These are phyloP conservation scores for Ottelia alismoides DNA, from an alignment of 106 monocot genomes.

Conservation along the genomic window DNA sequence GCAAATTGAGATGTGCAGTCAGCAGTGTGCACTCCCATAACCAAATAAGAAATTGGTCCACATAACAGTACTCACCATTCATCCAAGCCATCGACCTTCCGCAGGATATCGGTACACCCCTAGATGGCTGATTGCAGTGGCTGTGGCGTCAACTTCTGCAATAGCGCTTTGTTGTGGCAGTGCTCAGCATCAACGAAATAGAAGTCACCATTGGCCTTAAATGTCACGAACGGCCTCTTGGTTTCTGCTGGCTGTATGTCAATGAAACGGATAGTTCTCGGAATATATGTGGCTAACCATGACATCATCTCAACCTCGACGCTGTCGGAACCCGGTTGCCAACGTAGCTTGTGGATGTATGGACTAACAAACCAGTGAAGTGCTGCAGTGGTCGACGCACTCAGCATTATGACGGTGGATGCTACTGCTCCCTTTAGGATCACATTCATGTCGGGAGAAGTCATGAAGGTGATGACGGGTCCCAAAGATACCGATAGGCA, in stretches of 20 bases:
- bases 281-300: conserved; percentile 61
- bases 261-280: conserved; percentile 58
- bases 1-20: no score
- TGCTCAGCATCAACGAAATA: conserved; percentile 82
- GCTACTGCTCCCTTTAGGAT: conserved; percentile 87
- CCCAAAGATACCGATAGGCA: conserved; percentile 92
- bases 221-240: conserved; percentile 80
- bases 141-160: conserved; percentile 71
- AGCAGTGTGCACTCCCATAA: no score
- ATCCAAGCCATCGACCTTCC: no score
- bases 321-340: conserved; percentile 76
- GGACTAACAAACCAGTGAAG: conserved; percentile 98
- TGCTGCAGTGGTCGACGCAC: conserved; percentile 77
- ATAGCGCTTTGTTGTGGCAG: conserved; percentile 57
- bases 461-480: conserved; percentile 98
- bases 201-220: conserved; percentile 48
- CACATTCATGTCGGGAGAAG: conserved; percentile 86
- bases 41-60: no score
- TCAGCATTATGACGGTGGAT: conserved; percentile 80
- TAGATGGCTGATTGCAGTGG: conserved; percentile 64
- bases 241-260: conserved; percentile 56
- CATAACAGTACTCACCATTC: no score
- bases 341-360: conserved; percentile 87
- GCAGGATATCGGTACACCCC: no score
- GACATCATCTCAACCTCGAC: conserved; percentile 84